A percentile compares a stretch with the other conserved stretches of the same genome.
Conservation (phyloP, 805 yeast species). For the Vanderwaltozyma tropicalis region DNA sequence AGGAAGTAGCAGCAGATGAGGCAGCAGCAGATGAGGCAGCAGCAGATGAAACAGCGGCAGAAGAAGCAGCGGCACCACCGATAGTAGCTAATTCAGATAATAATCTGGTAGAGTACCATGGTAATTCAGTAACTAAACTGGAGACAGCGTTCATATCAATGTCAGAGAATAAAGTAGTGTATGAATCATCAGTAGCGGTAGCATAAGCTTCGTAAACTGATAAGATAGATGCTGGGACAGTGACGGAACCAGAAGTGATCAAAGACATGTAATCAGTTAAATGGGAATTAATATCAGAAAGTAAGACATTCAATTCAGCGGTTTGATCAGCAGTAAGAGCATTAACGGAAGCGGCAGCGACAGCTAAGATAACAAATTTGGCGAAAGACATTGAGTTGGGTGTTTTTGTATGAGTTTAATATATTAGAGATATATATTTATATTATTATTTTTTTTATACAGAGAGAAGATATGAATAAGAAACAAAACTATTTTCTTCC, state of each 20-base stretch:
- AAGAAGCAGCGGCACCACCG: slow-evolving; percentile 2
- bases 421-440: no score
- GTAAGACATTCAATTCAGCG: slow-evolving; percentile 9
- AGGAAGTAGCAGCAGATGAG: slow-evolving; percentile 3
- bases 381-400: background rate
- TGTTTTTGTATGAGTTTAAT: background rate
- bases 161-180: slow-evolving; percentile 12
- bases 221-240: slow-evolving; percentile 24
- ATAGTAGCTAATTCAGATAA: slow-evolving; percentile 4
- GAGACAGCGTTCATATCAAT: background rate
- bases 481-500: no score
- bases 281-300: slow-evolving; percentile 10
- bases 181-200: slow-evolving; percentile 29
- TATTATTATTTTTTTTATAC: background rate
- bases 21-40: slow-evolving; percentile 3
- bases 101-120: slow-evolving; percentile 24
- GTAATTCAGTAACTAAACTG: slow-evolving; percentile 11
- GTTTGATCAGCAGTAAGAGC: slow-evolving; percentile 3
- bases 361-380: slow-evolving; percentile 3
- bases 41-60: slow-evolving; percentile 2
- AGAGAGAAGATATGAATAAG: background rate
- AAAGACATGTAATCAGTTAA: slow-evolving; percentile 6
- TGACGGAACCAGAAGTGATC: slow-evolving; percentile 3
- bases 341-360: slow-evolving; percentile 2
- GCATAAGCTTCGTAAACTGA: slow-evolving; percentile 18